Conservation (phyloP, 345 rosid species). For the Clarkia xantiana region DNA sequence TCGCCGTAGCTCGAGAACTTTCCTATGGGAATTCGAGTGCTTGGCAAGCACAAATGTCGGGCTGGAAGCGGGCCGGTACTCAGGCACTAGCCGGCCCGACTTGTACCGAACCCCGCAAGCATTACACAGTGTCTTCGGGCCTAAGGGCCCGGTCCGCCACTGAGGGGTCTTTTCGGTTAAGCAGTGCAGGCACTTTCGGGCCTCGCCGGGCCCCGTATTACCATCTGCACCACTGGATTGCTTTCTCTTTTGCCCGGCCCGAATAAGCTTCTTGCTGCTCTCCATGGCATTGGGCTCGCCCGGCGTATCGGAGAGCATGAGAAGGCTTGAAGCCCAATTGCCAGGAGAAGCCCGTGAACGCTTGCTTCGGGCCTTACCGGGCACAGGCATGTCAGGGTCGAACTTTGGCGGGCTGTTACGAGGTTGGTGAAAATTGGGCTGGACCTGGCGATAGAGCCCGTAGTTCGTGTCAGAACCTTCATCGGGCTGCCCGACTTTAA, state of each 20-base stretch:
- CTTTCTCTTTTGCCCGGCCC: slow-evolving; percentile 22
- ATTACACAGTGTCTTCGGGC: slow-evolving; percentile 71
- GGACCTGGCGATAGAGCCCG: slow-evolving; percentile 9
- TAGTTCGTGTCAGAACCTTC: slow-evolving; percentile 28
- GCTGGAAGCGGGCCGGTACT: slow-evolving; percentile 65
- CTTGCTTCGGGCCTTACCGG: slow-evolving; percentile 89
- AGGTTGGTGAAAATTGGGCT: slow-evolving; percentile 2
- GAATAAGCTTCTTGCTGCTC: slow-evolving; percentile 21
- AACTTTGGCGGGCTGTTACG: slow-evolving; percentile 19
- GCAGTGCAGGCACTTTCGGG: slow-evolving; percentile 49
- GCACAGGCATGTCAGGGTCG: slow-evolving; percentile 51
- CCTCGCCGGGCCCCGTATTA: slow-evolving; percentile 13
- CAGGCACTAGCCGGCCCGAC: slow-evolving; percentile 66
- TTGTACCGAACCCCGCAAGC: slow-evolving; percentile 78
- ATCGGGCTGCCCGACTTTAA: slow-evolving; percentile 34
- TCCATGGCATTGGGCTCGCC: slow-evolving; percentile 2
- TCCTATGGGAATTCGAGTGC: slow-evolving; percentile 64
- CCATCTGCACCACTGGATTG: slow-evolving; percentile 9
- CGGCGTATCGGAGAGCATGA: too few relatives aligned
- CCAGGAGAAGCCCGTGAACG: slow-evolving; percentile 72
- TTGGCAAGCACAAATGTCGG: slow-evolving; percentile 52
- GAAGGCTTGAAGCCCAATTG: too few relatives aligned
- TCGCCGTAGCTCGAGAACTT: slow-evolving; percentile 47
- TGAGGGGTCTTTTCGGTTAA: slow-evolving; percentile 70
- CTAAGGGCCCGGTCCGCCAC: slow-evolving; percentile 75